Conservation (phyloP, 176 grass and related monocot genomes). For the Pharus latifolius region DNA sequence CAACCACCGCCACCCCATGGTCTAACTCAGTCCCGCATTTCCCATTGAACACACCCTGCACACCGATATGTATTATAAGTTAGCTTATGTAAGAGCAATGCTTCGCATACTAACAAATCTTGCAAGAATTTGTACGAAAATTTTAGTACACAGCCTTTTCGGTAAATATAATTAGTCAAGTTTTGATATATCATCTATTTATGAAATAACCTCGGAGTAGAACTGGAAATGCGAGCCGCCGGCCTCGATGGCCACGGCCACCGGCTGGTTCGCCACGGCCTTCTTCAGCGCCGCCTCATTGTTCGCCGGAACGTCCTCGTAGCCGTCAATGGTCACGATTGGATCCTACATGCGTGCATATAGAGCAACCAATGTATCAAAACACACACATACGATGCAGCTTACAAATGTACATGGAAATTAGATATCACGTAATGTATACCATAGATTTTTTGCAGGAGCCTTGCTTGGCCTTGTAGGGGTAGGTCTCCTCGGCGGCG, state of each 20-base stretch:
- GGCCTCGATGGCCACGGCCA: constrained; percentile 49
- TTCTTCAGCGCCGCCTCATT: constrained; percentile 35
- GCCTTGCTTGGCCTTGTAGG: constrained; percentile 19
- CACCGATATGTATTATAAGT: not conserved
- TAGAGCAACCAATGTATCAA: too few relatives aligned
- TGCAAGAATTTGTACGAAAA: too few relatives aligned
- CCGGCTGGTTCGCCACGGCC: constrained; percentile 49
- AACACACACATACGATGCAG: too few relatives aligned
- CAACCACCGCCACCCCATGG: constrained; percentile 42
- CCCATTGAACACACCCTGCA: constrained; percentile 31
- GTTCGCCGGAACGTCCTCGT: constrained; percentile 40
- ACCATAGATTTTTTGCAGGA: not conserved
- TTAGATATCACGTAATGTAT: not conserved
- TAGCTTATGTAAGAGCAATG: too few relatives aligned
- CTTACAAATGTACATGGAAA: too few relatives aligned
- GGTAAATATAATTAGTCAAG: too few relatives aligned
- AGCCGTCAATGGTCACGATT: constrained; percentile 26
- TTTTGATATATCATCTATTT: too few relatives aligned
- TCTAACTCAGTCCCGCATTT: constrained; percentile 36
- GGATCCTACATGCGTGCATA: too few relatives aligned
- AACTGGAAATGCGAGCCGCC: constrained; percentile 46
- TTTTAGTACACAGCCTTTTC: too few relatives aligned
- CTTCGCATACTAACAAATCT: too few relatives aligned
- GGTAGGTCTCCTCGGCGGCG: constrained; percentile 22
- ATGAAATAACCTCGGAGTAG: constrained; percentile 34